Conservation (phyloP, 129 eudicot species). For the Arctium minus region DNA sequence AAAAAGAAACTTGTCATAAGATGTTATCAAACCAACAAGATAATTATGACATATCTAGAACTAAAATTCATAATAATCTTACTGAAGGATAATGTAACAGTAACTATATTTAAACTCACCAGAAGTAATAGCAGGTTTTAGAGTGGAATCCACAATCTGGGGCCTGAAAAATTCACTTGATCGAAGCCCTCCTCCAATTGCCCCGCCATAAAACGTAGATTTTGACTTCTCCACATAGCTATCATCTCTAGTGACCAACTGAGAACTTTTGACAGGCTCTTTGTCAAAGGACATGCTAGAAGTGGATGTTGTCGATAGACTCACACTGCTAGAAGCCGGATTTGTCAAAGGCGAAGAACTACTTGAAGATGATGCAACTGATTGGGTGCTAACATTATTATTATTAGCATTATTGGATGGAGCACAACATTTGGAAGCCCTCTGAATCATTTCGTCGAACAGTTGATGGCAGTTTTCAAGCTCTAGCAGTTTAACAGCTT, state of each 20-base stretch:
- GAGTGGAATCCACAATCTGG: constrained; percentile 57
- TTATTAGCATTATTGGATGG: not conserved
- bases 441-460: constrained; percentile 83
- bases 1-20: not conserved
- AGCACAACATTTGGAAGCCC: constrained; percentile 56
- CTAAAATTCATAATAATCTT: not conserved
- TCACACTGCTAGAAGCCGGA: constrained; percentile 22
- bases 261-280: constrained; percentile 34
- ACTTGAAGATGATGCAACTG: constrained; percentile 26
- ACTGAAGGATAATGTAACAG: not conserved
- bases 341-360: constrained; percentile 31
- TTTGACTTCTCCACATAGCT: constrained; percentile 54
- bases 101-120: constrained; percentile 41
- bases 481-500: constrained; percentile 62
- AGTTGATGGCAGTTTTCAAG: constrained; percentile 56
- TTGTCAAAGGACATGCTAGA: constrained; percentile 49
- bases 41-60: not conserved
- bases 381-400: not conserved
- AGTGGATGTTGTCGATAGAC: constrained; percentile 21
- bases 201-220: constrained; percentile 39
- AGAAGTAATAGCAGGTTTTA: constrained; percentile 34
- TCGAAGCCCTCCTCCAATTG: constrained; percentile 35
- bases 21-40: not conserved
- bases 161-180: constrained; percentile 39
- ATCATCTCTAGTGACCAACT: constrained; percentile 63